These are phyloP conservation scores for Phytophthora chlamydospora DNA, from an alignment of 352 stramenopile species.

Conservation along the genomic window DNA sequence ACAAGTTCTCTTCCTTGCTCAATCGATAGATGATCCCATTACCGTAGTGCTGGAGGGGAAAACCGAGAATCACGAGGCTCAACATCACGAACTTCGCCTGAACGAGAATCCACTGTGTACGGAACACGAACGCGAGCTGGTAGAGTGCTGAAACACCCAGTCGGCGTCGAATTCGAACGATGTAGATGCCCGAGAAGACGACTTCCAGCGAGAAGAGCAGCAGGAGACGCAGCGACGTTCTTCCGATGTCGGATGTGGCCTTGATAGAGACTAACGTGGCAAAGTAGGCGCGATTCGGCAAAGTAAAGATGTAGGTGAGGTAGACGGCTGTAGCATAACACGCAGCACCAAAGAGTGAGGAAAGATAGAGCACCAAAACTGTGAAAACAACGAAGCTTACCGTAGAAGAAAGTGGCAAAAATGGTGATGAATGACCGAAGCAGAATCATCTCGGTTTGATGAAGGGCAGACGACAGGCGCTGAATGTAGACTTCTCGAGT, in stretches of 20 bases:
- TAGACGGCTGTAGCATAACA: too few species aligned
- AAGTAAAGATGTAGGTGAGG: conserved; percentile 4
- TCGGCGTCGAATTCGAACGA: conserved; percentile 3
- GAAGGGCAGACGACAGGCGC: conserved; percentile 10
- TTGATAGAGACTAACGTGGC: conserved; percentile 6
- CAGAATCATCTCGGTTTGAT: conserved; percentile 31
- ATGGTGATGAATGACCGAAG: conserved; percentile 31
- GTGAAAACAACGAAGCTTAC: not conserved
- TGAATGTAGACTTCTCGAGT: not conserved
- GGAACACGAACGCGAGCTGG: conserved; percentile 23
- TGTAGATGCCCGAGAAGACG: conserved; percentile 2
- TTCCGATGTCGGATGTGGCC: not conserved
- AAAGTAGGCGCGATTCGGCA: conserved; percentile 19
- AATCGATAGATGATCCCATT: conserved; percentile 16
- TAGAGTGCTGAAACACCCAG: conserved; percentile 1
- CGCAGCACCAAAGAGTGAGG: conserved; percentile 1
- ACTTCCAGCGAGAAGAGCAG: conserved; percentile 5
- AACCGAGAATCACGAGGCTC: conserved; percentile 11
- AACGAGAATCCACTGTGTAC: conserved; percentile 5
- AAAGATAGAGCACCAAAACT: not conserved
- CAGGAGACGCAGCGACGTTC: not conserved
- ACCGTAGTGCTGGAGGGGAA: conserved; percentile 14
- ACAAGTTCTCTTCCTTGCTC: too few species aligned
- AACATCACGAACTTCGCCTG: conserved; percentile 16
- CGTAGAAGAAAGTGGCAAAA: conserved; percentile 17